phyloP scores from a whole-genome alignment of 805 yeast species.

The Groenewaldozyma salmanticensis region DNA sequence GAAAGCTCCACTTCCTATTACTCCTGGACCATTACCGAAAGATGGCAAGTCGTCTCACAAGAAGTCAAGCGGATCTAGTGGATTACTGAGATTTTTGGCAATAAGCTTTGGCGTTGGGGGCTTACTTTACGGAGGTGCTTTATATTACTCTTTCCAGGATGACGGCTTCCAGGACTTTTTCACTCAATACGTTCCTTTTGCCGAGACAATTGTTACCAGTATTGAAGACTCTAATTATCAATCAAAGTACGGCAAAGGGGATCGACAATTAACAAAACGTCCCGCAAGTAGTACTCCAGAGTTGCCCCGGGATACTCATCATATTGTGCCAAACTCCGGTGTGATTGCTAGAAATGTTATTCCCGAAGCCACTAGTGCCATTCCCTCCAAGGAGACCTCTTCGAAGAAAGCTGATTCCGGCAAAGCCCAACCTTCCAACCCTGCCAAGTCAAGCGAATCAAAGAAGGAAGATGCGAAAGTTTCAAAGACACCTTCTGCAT shows the following conservation, averaged over 20 bases:
- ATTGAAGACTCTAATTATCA: constrained; percentile 34
- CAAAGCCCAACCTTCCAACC: not conserved
- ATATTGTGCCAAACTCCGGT: not conserved
- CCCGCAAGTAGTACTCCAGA: not conserved
- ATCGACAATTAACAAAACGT: too few relatives aligned
- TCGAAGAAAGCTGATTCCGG: constrained; percentile 2
- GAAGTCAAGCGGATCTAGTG: not conserved
- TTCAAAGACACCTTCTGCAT: constrained; percentile 25
- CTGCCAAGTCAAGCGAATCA: not conserved
- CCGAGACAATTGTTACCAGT: constrained; percentile 42
- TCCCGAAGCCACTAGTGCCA: constrained; percentile 1
- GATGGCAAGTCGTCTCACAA: not conserved
- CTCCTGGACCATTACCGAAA: not conserved
- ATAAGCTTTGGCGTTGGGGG: constrained; percentile 20
- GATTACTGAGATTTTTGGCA: constrained; percentile 24
- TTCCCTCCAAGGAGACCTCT: constrained; percentile 4
- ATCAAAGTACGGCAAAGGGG: not conserved
- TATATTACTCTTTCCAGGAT: constrained; percentile 44
- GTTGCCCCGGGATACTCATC: not conserved
- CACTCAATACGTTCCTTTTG: constrained; percentile 56
- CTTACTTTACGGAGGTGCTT: constrained; percentile 47
- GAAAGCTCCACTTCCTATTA: not conserved
- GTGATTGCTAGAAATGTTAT: not conserved
- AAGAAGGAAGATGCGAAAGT: not conserved
- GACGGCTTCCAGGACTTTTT: constrained; percentile 54